Conservation (phyloP, 768 basidiomycete species). For the Psilocybe cyanescens region DNA sequence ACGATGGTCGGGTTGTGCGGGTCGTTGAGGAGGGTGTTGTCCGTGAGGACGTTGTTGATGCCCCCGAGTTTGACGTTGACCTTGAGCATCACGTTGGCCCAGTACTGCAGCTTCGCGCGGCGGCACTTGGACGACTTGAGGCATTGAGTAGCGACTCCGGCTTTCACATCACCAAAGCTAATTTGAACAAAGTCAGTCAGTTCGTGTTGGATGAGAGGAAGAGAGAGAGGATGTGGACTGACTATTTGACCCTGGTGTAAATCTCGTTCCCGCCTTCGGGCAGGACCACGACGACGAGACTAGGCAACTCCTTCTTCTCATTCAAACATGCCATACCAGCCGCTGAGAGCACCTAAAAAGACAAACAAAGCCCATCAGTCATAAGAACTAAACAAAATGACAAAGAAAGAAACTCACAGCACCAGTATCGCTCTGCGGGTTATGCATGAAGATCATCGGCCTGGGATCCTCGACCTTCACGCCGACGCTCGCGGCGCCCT, state of each 20-base stretch:
- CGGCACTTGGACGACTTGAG: constrained; percentile 66
- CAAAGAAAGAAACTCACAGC: no score
- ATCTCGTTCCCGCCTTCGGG: constrained; percentile 76
- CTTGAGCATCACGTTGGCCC: constrained; percentile 83
- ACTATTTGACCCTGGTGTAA: constrained; percentile 83
- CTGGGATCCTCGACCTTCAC: constrained; percentile 53
- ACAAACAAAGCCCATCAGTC: no score
- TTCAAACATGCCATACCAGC: constrained; percentile 51
- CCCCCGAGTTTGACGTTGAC: constrained; percentile 87
- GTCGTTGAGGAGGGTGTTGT: constrained; percentile 56
- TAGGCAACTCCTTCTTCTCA: constrained; percentile 47
- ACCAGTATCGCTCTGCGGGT: constrained; percentile 58
- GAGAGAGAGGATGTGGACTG: constrained; percentile 33
- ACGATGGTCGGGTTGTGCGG: constrained; percentile 75
- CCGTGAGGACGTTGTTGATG: constrained; percentile 75
- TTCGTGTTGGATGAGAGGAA: no score
- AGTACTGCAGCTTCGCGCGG: constrained; percentile 75
- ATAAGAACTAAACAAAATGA: no score
- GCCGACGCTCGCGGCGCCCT: constrained; percentile 57
- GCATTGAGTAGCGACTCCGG: constrained; percentile 83
- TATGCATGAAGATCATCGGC: constrained; percentile 57
- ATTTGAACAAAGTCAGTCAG: background rate
- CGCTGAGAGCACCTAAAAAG: constrained; percentile 43
- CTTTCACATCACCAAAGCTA: constrained; percentile 74
- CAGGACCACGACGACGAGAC: constrained; percentile 68